Evolutionary conservation across 768 basidiomycete genomes (phyloP).

Genomic region (Mycena vulgaris): DNA sequence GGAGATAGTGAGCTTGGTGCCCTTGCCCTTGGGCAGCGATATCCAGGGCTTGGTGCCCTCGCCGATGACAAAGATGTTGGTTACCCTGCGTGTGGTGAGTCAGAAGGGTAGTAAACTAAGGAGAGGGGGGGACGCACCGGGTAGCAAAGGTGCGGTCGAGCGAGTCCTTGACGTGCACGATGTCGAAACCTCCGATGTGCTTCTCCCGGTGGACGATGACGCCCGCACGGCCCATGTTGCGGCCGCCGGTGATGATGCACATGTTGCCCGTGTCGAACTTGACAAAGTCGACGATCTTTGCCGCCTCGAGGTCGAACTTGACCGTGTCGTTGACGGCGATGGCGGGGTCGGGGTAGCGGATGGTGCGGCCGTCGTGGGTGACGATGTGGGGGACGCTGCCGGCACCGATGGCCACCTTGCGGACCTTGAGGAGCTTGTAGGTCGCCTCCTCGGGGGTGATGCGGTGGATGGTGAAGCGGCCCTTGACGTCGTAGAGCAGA

Average conservation of each 20-base stretch:
- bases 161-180: conserved; percentile 97
- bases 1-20: conserved; percentile 96
- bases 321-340: conserved; percentile 98
- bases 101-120: neutral
- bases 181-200: conserved; percentile 98
- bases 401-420: conserved; percentile 90
- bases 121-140: conserved; percentile 70
- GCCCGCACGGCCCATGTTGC: conserved; percentile 99
- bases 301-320: conserved; percentile 95
- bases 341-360: conserved; percentile 97
- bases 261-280: conserved; percentile 98
- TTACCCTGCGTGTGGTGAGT: conserved; percentile 69
- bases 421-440: conserved; percentile 97
- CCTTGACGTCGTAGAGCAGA: conserved; percentile 99
- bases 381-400: conserved; percentile 97
- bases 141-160: conserved; percentile 97
- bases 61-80: conserved; percentile 98
- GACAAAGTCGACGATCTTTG: conserved; percentile 93
- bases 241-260: conserved; percentile 97
- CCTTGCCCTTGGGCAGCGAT: conserved; percentile 97
- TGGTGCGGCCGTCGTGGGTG: conserved; percentile 99
- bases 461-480: conserved; percentile 99
- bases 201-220: conserved; percentile 97
- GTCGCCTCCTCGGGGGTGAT: conserved; percentile 97
- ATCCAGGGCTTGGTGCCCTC: conserved; percentile 97